Evolutionary conservation across 1,139 yeast genomes (phyloP).

Genomic region (Pichia cactophila): DNA sequence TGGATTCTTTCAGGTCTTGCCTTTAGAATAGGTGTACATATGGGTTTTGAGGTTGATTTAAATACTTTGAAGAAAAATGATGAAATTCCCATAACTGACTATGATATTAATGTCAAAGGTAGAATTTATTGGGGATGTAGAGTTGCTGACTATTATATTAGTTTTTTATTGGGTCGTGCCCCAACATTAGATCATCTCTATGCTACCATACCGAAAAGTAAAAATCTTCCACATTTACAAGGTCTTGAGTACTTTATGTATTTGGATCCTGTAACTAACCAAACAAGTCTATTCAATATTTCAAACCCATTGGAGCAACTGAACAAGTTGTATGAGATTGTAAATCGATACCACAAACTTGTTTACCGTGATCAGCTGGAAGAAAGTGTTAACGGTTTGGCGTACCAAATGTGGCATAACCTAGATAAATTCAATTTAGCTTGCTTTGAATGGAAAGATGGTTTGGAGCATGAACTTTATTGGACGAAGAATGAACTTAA

Average conservation of each 20-base stretch:
- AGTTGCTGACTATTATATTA: slow-evolving; percentile 8
- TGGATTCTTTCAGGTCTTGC: slow-evolving; percentile 12
- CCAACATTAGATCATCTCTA: slow-evolving; percentile 5
- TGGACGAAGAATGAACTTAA: slow-evolving; percentile 8
- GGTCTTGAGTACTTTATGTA: slow-evolving; percentile 10
- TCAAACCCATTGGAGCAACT: slow-evolving; percentile 7
- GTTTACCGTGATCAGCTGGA: not conserved
- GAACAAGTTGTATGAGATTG: slow-evolving; percentile 1
- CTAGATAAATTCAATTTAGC: slow-evolving; percentile 6
- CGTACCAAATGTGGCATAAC: not conserved
- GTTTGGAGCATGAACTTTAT: not conserved
- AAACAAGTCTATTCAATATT: slow-evolving; percentile 3
- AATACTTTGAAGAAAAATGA: not conserved
- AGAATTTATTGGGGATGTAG: slow-evolving; percentile 12
- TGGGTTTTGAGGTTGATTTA: slow-evolving; percentile 7
- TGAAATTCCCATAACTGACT: slow-evolving; percentile 3
- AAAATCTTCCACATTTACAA: slow-evolving; percentile 7
- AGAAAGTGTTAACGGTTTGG: not conserved
- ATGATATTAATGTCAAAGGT: slow-evolving; percentile 7
- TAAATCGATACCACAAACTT: slow-evolving; percentile 1
- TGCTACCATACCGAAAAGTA: slow-evolving; percentile 6
- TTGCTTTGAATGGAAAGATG: slow-evolving; percentile 7
- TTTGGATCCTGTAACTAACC: slow-evolving; percentile 2
- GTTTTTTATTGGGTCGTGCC: slow-evolving; percentile 7
- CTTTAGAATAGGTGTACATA: slow-evolving; percentile 9